Evolutionary conservation across 1,284 basidiomycete genomes (phyloP), one percentile per base, ranked within the genome.

Genomic region (Ganoderma meredithae): DNA sequence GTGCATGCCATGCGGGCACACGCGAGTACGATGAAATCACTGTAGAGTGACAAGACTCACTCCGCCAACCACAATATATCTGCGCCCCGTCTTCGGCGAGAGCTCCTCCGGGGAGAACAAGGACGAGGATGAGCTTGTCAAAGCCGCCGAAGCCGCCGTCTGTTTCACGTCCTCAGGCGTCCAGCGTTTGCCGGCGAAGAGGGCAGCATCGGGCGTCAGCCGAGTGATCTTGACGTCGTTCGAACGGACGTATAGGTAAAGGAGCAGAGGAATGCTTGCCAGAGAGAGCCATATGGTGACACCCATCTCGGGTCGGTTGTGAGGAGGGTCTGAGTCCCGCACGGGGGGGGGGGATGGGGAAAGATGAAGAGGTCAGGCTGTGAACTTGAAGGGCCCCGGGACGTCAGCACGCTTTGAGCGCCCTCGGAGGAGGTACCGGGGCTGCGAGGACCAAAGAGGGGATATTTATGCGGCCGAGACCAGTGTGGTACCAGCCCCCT

Each of bases 41-140:
- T 39, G 56, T 27, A 39, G n/a, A 43, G 62, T 10, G 22, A 39
- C 22, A 22, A 33, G 27, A 71, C 82, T 70, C 75, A 88, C 86
- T 69, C 88, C 87, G 56, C 87, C 87, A 56, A 85, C 77, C 2
- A 89, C 80, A 62, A 89, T 85, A 71, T 89, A 89, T 59, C 85
- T 80, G 65, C 88, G 79, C 13, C 86, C 86, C 0, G 87, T 90
- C 72, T 81, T 84, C 1, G 83, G 83, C 5, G 86, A 85, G 36
- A 89, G 76, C 69, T 82, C 79, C 12, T 79, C 79, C 13, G 68
- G 79, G 71, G 39, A 80, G 64, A 66, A 77, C 66, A 44, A 76
- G 79, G 62, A 82, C 73, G 80, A 79, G 0, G 79, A 76, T 7
- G 77, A 74, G 52, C 74, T 76, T 10, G 56, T 60, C 15, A 68